Base-by-base conservation (phyloP, 2,329 filamentous ascomycete species). In the Alternaria consortialis region DNA sequence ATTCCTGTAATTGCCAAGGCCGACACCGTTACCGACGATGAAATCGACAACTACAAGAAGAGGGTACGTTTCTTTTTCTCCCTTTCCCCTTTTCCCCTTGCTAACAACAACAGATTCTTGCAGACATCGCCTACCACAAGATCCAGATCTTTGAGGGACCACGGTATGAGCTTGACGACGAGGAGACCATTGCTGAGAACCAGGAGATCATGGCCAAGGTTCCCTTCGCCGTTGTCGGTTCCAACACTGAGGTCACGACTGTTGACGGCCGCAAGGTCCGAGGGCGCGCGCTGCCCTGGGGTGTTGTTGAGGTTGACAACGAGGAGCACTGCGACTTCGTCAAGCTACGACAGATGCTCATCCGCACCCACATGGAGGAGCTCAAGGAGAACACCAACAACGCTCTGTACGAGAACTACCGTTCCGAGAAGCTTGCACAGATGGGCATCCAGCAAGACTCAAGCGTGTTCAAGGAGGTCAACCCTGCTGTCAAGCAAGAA, bases 371-470 rank as follows among this genome's bases (percentile, higher is more conserved):
- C 87, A 99, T 99, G 95, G 95, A 99, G 81, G 95, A 99, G 85
- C 93, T 99, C 85, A 99, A 99, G 90, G 95, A 99, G 86, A 93
- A 99, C 86, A 99, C 95, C 82, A 99, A 98, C 90, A 99, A 99
- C 85, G 88, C 87, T 70, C 86, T 99, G 75, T 99, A 99, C 85
- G 95, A 99, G 87, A 98, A 98, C 88, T 99, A 99, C 90, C 91
- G 95, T 83, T 97, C 94, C 77, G 95, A 98, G 85, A 99, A 99
- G 89, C 92, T 99, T 77, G 94, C 94, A 72, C 90, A 91, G 74
- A 98, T 99, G 94, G 95, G 95, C 80, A 94, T 99, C 73, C 94
- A 94, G 69, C 95, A 99, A 81, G 95, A 99, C 84, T 94, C 94
- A 72, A 97, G 92, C 80, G 95, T 99, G 73, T 99, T 99, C 92